Conservation (phyloP, 306 rosid genomes). For the Gleditsia sinensis region DNA sequence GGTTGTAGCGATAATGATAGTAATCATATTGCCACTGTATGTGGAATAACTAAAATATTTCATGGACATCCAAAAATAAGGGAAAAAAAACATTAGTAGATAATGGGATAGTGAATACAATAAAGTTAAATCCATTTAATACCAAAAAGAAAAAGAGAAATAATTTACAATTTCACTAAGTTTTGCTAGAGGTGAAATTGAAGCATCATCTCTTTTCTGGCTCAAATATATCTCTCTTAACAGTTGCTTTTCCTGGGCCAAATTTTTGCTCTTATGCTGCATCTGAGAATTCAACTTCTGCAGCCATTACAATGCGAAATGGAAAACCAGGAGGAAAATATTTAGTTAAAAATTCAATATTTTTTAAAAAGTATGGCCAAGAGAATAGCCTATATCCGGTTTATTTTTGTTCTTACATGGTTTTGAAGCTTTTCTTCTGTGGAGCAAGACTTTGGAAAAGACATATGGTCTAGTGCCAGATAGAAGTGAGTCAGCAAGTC, state of each 20-base stretch:
- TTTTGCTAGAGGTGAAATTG: slow-evolving; percentile 1
- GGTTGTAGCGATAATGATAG: not conserved
- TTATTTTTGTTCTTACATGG: slow-evolving; percentile 5
- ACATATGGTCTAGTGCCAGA: slow-evolving; percentile 1
- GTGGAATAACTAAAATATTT: not conserved
- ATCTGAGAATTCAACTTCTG: too few species aligned
- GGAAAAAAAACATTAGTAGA: not conserved
- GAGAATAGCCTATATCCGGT: too few species aligned
- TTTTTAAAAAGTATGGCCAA: too few species aligned
- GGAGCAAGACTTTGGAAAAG: not conserved
- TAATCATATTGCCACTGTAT: not conserved
- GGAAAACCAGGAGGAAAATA: too few species aligned
- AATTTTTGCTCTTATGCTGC: too few species aligned
- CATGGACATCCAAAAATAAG: not conserved
- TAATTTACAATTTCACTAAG: not conserved
- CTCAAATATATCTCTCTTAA: not conserved
- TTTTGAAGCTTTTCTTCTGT: slow-evolving; percentile 11
- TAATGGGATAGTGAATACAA: not conserved
- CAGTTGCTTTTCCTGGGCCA: slow-evolving; percentile 31
- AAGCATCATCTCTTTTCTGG: not conserved
- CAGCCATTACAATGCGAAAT: too few species aligned
- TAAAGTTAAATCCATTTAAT: not conserved
- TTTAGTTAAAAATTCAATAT: too few species aligned
- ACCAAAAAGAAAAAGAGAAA: not conserved
- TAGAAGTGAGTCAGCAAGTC: not conserved